These are phyloP conservation scores for Plasmodium vinckei DNA, from an alignment of 169 alveolate species.

Conservation along the genomic window DNA sequence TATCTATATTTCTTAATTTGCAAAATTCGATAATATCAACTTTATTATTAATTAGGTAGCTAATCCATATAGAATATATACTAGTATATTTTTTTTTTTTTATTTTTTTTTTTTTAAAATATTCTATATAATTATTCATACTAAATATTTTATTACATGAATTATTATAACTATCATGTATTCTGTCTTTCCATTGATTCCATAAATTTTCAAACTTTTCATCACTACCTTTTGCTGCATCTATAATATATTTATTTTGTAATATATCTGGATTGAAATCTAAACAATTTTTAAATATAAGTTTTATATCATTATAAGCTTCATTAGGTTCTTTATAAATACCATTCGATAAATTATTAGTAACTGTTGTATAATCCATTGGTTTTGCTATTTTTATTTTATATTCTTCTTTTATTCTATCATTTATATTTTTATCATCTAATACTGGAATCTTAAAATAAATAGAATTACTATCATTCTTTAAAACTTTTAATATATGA, in stretches of 20 bases:
- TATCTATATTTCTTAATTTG: slow-evolving; percentile 14
- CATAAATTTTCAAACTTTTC: slow-evolving; percentile 30
- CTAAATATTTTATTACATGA: slow-evolving; percentile 10
- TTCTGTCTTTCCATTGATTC: slow-evolving; percentile 27
- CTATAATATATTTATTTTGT: slow-evolving; percentile 46
- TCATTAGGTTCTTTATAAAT: slow-evolving; percentile 26
- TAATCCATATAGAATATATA: slow-evolving; percentile 33
- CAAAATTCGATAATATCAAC: slow-evolving; percentile 19
- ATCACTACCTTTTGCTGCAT: slow-evolving; percentile 42
- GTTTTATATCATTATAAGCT: slow-evolving; percentile 23
- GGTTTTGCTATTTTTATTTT: slow-evolving; percentile 35
- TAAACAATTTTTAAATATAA: slow-evolving; percentile 49
- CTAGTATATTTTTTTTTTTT: slow-evolving; percentile 48
- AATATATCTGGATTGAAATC: slow-evolving; percentile 48
- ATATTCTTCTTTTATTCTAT: slow-evolving; percentile 29
- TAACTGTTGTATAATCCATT: slow-evolving; percentile 48
- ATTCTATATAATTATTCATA: slow-evolving; percentile 14
- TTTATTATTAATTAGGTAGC: slow-evolving; percentile 20
- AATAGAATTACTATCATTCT: slow-evolving; percentile 21
- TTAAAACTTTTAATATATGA: slow-evolving; percentile 19
- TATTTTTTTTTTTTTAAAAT: slow-evolving; percentile 26
- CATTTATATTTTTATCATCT: slow-evolving; percentile 34
- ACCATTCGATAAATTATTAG: slow-evolving; percentile 27
- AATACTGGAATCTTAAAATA: slow-evolving; percentile 59
- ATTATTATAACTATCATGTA: slow-evolving; percentile 8